These are phyloP conservation scores for Salix koriyanagi DNA, from an alignment of 345 rosid genomes.

Conservation along the genomic window DNA sequence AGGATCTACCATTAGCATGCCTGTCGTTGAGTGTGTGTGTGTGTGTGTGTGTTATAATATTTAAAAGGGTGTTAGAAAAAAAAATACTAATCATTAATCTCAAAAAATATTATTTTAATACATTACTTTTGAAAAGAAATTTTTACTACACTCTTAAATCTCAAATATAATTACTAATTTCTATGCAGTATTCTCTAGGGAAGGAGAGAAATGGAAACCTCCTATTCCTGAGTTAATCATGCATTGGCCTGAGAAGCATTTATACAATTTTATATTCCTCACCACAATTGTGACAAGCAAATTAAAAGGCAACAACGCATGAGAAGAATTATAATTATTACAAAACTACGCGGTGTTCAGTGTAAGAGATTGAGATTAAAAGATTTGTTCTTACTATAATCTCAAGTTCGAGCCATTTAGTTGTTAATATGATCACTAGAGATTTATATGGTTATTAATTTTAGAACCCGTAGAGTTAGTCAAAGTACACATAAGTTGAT, in stretches of 20 bases:
- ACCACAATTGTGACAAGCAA: not conserved
- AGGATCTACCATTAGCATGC: slow-evolving; percentile 58
- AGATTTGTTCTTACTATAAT: accelerated
- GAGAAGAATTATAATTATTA: slow-evolving; percentile 1
- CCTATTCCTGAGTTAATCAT: slow-evolving; percentile 17
- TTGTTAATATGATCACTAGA: too few species aligned
- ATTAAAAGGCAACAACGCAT: not conserved
- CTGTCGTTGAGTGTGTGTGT: slow-evolving; percentile 30
- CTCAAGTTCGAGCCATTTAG: accelerated
- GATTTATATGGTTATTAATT: too few species aligned
- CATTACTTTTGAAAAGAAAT: too few species aligned
- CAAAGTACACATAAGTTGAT: too few species aligned
- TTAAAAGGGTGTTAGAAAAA: too few species aligned
- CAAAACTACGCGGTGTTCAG: not conserved
- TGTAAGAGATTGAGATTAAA: too few species aligned
- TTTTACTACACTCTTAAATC: too few species aligned
- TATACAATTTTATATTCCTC: not conserved
- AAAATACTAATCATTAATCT: too few species aligned
- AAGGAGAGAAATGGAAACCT: slow-evolving; percentile 35
- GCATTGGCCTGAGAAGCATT: slow-evolving; percentile 5
- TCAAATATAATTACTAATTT: not conserved
- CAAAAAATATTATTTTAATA: too few species aligned
- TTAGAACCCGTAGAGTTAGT: too few species aligned
- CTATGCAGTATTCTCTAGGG: slow-evolving; percentile 21
- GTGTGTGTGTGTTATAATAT: too few species aligned